Conservation (phyloP, 257 asterid species). For the Solanum peruvianum region DNA sequence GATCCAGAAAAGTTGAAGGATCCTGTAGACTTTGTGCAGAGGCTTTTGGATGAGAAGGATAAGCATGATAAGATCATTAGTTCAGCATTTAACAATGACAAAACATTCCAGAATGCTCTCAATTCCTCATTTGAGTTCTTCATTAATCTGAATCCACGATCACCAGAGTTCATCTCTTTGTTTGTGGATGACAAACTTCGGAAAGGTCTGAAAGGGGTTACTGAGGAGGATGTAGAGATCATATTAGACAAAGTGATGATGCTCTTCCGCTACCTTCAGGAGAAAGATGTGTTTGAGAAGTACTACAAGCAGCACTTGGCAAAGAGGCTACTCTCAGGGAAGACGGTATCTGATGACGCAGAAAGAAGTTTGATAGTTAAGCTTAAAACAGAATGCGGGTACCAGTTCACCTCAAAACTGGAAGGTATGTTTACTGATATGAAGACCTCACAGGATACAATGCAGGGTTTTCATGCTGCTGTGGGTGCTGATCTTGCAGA, state of each 20-base stretch:
- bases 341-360: constrained; percentile 18
- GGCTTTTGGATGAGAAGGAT: constrained; percentile 18
- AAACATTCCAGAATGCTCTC: constrained; percentile 21
- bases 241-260: constrained; percentile 24
- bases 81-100: constrained; percentile 15
- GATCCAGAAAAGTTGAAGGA: constrained; percentile 23
- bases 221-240: constrained; percentile 19
- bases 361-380: constrained; percentile 21
- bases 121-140: constrained; percentile 23
- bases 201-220: constrained; percentile 24
- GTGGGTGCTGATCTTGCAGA: constrained; percentile 14
- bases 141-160: constrained; percentile 21
- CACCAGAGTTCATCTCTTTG: constrained; percentile 22
- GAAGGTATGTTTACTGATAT: constrained; percentile 27
- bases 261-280: constrained; percentile 27
- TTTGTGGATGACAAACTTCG: constrained; percentile 23
- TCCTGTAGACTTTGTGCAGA: constrained; percentile 21
- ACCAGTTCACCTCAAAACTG: constrained; percentile 23
- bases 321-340: constrained; percentile 22
- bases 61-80: constrained; percentile 15
- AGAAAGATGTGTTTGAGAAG: constrained; percentile 26
- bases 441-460: constrained; percentile 26
- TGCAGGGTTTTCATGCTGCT: constrained; percentile 17
- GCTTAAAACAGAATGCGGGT: constrained; percentile 27
- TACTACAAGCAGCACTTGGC: constrained; percentile 26